Evolutionary conservation across 1,284 basidiomycete species (phyloP).

Genomic region (Papiliotrema terrestris): DNA sequence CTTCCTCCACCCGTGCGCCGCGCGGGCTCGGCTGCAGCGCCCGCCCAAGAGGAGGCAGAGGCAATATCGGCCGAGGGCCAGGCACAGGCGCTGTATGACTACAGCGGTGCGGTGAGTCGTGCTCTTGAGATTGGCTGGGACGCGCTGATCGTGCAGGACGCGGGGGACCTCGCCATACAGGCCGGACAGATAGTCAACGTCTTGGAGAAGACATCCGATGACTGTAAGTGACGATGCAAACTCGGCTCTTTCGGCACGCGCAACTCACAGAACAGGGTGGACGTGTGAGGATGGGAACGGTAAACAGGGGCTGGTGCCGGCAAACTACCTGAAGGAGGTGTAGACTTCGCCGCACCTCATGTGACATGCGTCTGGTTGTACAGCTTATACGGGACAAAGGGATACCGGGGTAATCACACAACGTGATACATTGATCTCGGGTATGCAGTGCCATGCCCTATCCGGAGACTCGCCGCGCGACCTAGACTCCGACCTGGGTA

Average conservation of each 20-base stretch:
- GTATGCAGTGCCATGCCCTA: neutral
- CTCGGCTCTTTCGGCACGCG: neutral
- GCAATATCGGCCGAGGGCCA: slow-evolving; percentile 15
- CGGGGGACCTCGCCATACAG: slow-evolving; percentile 34
- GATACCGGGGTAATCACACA: neutral
- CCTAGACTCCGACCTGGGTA: no score
- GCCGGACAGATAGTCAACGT: slow-evolving; percentile 41
- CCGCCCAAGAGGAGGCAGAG: neutral
- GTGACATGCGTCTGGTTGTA: neutral
- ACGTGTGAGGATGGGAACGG: slow-evolving; percentile 44
- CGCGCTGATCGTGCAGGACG: slow-evolving; percentile 24
- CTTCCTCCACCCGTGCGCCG: slow-evolving; percentile 21
- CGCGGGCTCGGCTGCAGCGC: neutral
- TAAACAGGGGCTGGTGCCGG: slow-evolving; percentile 38
- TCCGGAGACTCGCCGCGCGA: neutral
- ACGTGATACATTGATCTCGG: neutral
- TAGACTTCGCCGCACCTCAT: neutral
- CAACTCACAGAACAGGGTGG: slow-evolving; percentile 33
- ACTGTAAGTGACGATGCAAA: slow-evolving; percentile 30
- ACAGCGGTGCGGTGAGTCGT: slow-evolving; percentile 29
- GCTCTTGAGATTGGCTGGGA: neutral
- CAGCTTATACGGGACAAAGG: neutral
- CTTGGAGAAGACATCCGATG: slow-evolving; percentile 38
- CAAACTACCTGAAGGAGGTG: slow-evolving; percentile 39
- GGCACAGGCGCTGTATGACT: slow-evolving; percentile 44